Percentiles rank a stretch among this genome's conserved stretches.
Evolutionary conservation across 495 filamentous ascomycete species (phyloP).

Genomic region (Daldinia grandis): DNA sequence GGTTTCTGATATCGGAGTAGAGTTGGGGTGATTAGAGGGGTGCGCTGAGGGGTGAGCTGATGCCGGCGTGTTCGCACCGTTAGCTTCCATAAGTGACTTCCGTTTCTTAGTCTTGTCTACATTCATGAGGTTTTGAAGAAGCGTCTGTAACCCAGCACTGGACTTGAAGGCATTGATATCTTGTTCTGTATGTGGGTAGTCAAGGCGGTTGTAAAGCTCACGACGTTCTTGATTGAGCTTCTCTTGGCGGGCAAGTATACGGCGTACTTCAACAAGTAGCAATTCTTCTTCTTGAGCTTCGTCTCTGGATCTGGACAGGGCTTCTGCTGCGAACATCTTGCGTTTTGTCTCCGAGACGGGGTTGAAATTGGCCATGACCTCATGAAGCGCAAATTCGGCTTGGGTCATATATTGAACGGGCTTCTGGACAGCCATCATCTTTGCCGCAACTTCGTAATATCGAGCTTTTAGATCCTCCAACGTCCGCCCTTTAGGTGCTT

Average conservation of each 20-base stretch:
- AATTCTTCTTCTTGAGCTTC: conserved; percentile 92
- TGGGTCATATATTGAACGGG: conserved; percentile 85
- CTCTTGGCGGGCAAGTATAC: conserved; percentile 84
- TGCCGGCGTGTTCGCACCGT: conserved; percentile 60
- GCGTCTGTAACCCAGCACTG: conserved; percentile 76
- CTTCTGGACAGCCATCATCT: conserved; percentile 83
- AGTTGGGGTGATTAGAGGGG: conserved; percentile 45
- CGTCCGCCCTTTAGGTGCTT: conserved; percentile 61
- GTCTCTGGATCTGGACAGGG: conserved; percentile 80
- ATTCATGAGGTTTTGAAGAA: conserved; percentile 79
- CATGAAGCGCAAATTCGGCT: conserved; percentile 79
- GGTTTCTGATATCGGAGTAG: conserved; percentile 48
- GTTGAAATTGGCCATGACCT: conserved; percentile 86
- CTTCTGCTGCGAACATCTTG: conserved; percentile 82
- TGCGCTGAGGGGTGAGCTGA: conserved; percentile 43
- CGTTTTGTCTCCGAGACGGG: conserved; percentile 75
- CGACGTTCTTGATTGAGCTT: conserved; percentile 83
- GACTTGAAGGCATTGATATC: conserved; percentile 77
- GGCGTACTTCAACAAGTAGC: conserved; percentile 85
- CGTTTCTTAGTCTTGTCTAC: conserved; percentile 90
- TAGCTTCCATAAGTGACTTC: conserved; percentile 65
- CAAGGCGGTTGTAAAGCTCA: conserved; percentile 89
- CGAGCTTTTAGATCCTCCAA: conserved; percentile 92
- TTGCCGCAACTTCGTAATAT: conserved; percentile 86
- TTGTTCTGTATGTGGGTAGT: conserved; percentile 74